Percentiles rank a stretch among this genome's conserved stretches.
Conservation (phyloP, 2,329 filamentous ascomycete species). For the Neofusicoccum cordaticola region DNA sequence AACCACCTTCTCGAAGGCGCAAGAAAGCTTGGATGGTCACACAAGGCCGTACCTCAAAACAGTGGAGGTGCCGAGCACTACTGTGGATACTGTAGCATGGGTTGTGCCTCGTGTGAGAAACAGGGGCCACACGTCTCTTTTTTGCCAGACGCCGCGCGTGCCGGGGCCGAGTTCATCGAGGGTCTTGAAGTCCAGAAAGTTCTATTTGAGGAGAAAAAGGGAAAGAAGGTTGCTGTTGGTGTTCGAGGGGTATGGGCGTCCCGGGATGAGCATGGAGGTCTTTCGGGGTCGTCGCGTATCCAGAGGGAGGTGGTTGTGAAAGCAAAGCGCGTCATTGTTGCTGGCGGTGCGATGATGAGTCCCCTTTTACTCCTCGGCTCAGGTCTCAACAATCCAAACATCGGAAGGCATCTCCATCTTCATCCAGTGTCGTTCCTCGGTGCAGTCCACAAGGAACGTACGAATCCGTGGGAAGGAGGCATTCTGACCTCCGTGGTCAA, state of each 20-base stretch:
- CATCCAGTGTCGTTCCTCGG: conserved; percentile 64
- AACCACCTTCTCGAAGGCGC: conserved; percentile 71
- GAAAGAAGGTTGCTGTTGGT: conserved; percentile 61
- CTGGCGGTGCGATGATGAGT: conserved; percentile 71
- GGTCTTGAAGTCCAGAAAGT: conserved; percentile 72
- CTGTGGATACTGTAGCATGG: conserved; percentile 63
- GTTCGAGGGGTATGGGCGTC: conserved; percentile 74
- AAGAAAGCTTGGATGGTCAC: conserved; percentile 68
- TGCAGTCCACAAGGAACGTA: conserved; percentile 67
- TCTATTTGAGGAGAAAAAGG: conserved; percentile 60
- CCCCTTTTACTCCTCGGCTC: conserved; percentile 75
- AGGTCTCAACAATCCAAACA: conserved; percentile 75
- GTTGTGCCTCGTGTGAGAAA: conserved; percentile 67
- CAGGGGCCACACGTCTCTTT: conserved; percentile 74
- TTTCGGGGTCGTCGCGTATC: conserved; percentile 52
- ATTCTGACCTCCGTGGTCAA: conserved; percentile 77
- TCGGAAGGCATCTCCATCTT: conserved; percentile 77
- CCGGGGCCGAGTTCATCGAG: conserved; percentile 80
- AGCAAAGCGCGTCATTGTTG: conserved; percentile 78
- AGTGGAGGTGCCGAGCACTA: conserved; percentile 70
- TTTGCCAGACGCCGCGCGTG: conserved; percentile 73
- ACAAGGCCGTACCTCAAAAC: conserved; percentile 73
- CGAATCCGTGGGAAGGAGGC: conserved; percentile 63
- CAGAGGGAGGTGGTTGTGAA: conserved; percentile 66
- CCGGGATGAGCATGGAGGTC: conserved; percentile 60